Base-by-base conservation (phyloP, 192 early-diverging fungal genomes). In the Phycomyces blakesleeanus region DNA sequence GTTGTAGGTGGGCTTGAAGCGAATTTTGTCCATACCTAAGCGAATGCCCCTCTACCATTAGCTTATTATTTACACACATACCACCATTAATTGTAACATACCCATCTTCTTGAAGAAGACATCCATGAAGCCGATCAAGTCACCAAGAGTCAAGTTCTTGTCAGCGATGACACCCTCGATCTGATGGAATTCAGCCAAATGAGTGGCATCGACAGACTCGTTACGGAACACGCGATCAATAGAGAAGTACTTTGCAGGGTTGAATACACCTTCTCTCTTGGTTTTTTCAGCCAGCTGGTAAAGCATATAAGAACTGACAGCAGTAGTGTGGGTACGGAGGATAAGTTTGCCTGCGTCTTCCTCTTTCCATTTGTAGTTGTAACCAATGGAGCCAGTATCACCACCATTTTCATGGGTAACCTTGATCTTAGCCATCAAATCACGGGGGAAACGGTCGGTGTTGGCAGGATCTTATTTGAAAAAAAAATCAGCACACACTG, bases 1-100 rank as follows among this genome's bases (percentile, higher is more conserved):
- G 78, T 99, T 99, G 81, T 95, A 99, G 4, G 97, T 93, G 55
- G 97, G 97, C 87, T 99, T 99, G 89, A 98, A 99, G 60, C 94
- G 89, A 55, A 99, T 86, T 67, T 91, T 92, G 39, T 83, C 77
- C 62, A 91, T 75, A 73, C 95, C 29, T 34, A 34, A 34, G 7
- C n/a, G n/a, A n/a, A n/a, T n/a, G n/a, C n/a, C n/a, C n/a, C n/a
- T n/a, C n/a, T n/a, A n/a, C n/a, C n/a, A n/a, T n/a, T n/a, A n/a
- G n/a, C n/a, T n/a, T n/a, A n/a, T n/a, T n/a, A n/a, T n/a, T n/a
- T n/a, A n/a, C n/a, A n/a, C n/a, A n/a, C n/a, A n/a, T n/a, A n/a
- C n/a, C n/a, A n/a, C n/a, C n/a, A n/a, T n/a, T n/a, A n/a, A n/a
- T n/a, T n/a, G n/a, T n/a, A n/a, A 34, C 29, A 5, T 34, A 34